phyloP scores from a whole-genome alignment of 2,329 filamentous ascomycete species.

The Talaromyces rugulosus region DNA sequence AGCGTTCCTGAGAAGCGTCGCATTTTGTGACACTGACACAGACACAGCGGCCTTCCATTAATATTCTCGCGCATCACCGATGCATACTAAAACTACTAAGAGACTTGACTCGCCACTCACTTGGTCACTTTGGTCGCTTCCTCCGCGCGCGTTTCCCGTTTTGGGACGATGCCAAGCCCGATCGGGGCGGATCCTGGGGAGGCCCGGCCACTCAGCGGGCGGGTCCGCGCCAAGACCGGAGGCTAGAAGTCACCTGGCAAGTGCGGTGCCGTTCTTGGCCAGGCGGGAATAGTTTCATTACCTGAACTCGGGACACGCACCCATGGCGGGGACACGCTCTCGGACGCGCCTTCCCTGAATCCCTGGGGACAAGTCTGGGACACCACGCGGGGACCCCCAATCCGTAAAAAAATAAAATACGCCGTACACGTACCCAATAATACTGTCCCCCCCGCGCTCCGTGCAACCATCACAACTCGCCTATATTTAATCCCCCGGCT shows the following conservation, averaged over 20 bases:
- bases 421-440: not conserved
- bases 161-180: not conserved
- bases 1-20: not conserved
- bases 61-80: too few species aligned
- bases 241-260: not conserved
- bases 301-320: not conserved
- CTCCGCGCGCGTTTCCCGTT: not conserved
- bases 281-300: not conserved
- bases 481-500: not conserved
- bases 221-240: not conserved
- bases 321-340: not conserved
- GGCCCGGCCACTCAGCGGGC: not conserved
- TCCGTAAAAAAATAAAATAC: too few species aligned
- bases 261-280: not conserved
- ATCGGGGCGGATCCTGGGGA: not conserved
- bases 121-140: not conserved
- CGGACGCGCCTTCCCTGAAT: not conserved
- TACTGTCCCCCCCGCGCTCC: not conserved
- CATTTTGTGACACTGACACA: not conserved
- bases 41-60: too few species aligned
- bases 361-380: not conserved
- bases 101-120: not conserved
- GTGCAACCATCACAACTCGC: not conserved
- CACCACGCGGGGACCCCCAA: not conserved
- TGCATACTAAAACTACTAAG: too few species aligned